Conservation (phyloP, 352 stramenopile genomes). For the Globisporangium cylindrosporum region DNA sequence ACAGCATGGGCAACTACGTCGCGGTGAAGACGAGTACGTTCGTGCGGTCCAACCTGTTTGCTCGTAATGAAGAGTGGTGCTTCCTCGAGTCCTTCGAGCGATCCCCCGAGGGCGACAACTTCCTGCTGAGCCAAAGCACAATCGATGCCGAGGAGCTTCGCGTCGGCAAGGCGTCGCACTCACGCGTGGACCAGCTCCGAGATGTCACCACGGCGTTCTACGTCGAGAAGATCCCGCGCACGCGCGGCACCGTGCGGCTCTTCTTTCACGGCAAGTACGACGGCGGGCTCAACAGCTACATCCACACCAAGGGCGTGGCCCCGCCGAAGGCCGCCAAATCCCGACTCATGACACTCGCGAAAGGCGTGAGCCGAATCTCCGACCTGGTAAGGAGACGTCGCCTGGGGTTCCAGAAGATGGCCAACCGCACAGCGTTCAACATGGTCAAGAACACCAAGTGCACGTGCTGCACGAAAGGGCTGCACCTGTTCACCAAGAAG, state of each 20-base stretch:
- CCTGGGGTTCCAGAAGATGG: slow-evolving; percentile 33
- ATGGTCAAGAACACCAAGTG: slow-evolving; percentile 33
- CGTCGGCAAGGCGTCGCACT: slow-evolving; percentile 26
- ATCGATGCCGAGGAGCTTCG: slow-evolving; percentile 28
- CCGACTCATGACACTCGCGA: slow-evolving; percentile 26
- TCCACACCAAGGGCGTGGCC: slow-evolving; percentile 8
- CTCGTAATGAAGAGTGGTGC: slow-evolving; percentile 45
- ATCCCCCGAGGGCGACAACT: slow-evolving; percentile 17
- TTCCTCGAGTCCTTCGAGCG: slow-evolving; percentile 41
- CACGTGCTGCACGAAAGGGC: slow-evolving; percentile 42
- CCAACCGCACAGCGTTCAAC: slow-evolving; percentile 12
- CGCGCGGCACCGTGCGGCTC: slow-evolving; percentile 21
- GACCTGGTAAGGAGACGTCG: slow-evolving; percentile 33
- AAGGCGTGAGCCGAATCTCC: slow-evolving; percentile 26
- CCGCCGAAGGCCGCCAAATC: slow-evolving; percentile 26
- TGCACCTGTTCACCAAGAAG: slow-evolving; percentile 30
- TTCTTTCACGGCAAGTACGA: slow-evolving; percentile 34
- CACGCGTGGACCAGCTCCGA: slow-evolving; percentile 41
- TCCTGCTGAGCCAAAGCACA: slow-evolving; percentile 30
- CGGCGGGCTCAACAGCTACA: slow-evolving; percentile 1
- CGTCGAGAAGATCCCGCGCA: slow-evolving; percentile 24
- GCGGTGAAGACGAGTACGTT: slow-evolving; percentile 44
- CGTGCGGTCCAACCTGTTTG: slow-evolving; percentile 29
- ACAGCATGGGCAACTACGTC: slow-evolving; percentile 24
- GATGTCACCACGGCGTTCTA: slow-evolving; percentile 29